These are phyloP conservation scores for Capsicum baccatum DNA, from an alignment of 257 asterid genomes.

Conservation along the genomic window DNA sequence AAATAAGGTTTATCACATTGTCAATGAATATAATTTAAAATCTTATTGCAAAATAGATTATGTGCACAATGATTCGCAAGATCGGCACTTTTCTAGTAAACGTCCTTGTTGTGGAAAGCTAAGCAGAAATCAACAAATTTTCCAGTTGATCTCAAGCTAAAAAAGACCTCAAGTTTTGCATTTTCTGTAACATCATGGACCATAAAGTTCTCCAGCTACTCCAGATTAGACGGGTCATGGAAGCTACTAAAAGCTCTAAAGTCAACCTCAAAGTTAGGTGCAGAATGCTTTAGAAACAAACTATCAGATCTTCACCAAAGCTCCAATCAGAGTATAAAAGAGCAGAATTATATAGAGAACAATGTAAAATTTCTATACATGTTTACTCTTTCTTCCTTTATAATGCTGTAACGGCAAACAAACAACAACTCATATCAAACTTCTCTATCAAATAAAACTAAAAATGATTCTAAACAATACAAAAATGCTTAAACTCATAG, in stretches of 20 bases:
- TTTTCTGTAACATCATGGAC: not conserved
- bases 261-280: not conserved
- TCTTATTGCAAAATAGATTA: not conserved
- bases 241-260: not conserved
- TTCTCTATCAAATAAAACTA: not conserved
- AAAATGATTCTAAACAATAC: not conserved
- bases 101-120: not conserved
- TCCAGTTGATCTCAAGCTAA: not conserved
- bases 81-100: not conserved
- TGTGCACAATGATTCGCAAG: slow-evolving; percentile 1
- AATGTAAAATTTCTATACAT: not conserved
- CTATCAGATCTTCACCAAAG: not conserved
- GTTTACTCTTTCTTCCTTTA: not conserved
- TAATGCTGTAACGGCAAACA: not conserved
- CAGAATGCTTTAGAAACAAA: not conserved
- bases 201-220: not conserved
- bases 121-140: not conserved
- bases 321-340: not conserved
- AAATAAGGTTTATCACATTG: not conserved
- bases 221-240: not conserved
- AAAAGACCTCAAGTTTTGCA: not conserved
- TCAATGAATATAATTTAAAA: not conserved
- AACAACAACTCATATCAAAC: not conserved
- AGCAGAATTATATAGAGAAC: not conserved
- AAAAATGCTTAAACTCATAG: not conserved